Base-by-base conservation (phyloP, 2,329 filamentous ascomycete species). In the Cyclaneusma minus region DNA sequence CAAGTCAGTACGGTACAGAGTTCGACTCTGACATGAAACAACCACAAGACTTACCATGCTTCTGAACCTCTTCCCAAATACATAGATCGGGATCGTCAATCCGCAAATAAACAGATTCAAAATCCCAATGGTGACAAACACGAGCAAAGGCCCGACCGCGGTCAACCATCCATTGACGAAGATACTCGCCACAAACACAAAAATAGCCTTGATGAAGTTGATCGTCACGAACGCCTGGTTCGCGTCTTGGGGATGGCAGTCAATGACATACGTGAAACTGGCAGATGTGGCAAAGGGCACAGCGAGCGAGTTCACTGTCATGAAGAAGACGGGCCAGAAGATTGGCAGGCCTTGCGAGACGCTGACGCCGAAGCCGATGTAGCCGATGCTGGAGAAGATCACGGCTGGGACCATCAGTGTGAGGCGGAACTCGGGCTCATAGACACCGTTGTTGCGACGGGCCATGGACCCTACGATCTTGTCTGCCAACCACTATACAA, bases 391-490 rank as follows among this genome's bases (percentile, higher is more conserved):
- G 0, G 41, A 42, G 7, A 49, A 33, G 5, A 38, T 26, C 3
- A 42, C 41, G 16, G 43, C 44, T 7, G 45, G 39, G 21, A 49
- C 31, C 29, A 50, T 44, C 9, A 43, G 29, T 21, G 43, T 28
- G 28, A 54, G 35, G 22, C 49, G 42, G 38, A 54, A 52, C 37
- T 58, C 54, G 2, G 54, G 51, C 26, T 52, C 44, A 31, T 47
- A 36, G 31, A 52, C 29, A 35, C 34, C 27, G 29, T 37, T 13
- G 42, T 42, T 16, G 34, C 39, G 21, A 40, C 33, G 22, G 17
- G 42, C 41, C 16, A 49, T 22, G 57, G 60, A 65, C 20, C 59
- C 48, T 13, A 68, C 57, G 34, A 70, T 66, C 34, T 54, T n/a
- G n/a, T n/a, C n/a, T n/a, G n/a, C n/a, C n/a, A n/a, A n/a, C n/a